Conservation (phyloP, 257 asterid genomes). For the Jasminum sambac region DNA sequence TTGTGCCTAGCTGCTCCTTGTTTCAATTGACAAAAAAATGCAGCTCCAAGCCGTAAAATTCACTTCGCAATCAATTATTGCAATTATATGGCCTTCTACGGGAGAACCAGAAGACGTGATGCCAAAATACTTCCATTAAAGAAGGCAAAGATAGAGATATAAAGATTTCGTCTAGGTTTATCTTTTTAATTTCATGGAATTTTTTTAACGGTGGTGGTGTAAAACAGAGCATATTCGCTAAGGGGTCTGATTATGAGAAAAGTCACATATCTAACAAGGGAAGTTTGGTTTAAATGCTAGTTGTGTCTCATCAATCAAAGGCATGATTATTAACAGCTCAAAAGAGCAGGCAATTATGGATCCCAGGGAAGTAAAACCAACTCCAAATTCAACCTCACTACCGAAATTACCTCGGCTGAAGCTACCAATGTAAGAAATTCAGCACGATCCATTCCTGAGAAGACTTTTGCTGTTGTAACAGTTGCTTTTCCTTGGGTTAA, state of each 20-base stretch:
- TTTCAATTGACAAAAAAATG: not conserved
- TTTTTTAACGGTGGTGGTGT: not conserved
- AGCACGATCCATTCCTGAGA: constrained; percentile 91
- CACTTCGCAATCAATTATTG: not conserved
- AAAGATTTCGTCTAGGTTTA: not conserved
- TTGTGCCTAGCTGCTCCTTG: not conserved
- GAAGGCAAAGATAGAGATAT: not conserved
- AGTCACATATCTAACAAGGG: not conserved
- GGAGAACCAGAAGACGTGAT: not conserved
- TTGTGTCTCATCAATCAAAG: not conserved
- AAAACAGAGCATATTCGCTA: not conserved
- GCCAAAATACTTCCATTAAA: constrained; percentile 11
- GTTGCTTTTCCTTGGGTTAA: constrained; percentile 97
- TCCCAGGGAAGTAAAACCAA: constrained; percentile 20
- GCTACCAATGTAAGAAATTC: constrained; percentile 92
- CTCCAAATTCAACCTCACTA: constrained; percentile 15
- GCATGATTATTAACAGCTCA: constrained; percentile 1
- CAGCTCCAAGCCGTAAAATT: constrained; percentile 4
- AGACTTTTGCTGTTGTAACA: constrained; percentile 73
- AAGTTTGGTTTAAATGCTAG: not conserved
- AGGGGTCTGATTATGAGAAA: not conserved
- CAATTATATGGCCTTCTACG: not conserved
- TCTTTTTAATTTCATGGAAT: not conserved
- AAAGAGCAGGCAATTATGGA: constrained; percentile 1
- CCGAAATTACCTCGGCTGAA: constrained; percentile 83